Conservation (phyloP, 73 alveolate genomes). For the Paramecium primaurelia region DNA sequence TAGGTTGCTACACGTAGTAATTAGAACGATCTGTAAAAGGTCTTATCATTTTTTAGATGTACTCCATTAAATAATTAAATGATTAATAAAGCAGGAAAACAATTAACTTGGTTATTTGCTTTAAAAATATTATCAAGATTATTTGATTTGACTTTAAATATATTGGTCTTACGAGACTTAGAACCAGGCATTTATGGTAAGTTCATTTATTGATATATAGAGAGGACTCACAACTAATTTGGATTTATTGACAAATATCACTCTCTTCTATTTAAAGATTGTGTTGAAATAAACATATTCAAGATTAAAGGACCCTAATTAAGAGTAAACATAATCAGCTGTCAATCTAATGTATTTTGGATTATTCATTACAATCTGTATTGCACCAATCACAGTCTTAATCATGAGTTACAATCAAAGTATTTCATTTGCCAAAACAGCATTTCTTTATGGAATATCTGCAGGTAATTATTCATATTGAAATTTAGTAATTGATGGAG, state of each 20-base stretch:
- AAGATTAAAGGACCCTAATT: not conserved
- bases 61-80: not conserved
- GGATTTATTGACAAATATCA: not conserved
- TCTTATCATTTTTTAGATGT: not conserved
- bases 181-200: not conserved
- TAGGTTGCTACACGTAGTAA: not conserved
- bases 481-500: constrained; percentile 26
- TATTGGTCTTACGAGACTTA: not conserved
- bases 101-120: constrained; percentile 32
- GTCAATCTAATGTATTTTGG: constrained; percentile 36
- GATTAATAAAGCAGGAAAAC: constrained; percentile 32
- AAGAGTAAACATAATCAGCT: not conserved
- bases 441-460: not conserved
- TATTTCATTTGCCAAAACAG: not conserved
- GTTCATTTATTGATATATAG: not conserved
- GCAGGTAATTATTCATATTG: not conserved
- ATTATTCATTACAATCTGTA: constrained; percentile 8
- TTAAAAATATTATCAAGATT: constrained; percentile 29
- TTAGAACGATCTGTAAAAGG: not conserved
- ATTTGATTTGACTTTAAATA: constrained; percentile 30
- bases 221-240: not conserved
- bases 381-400: not conserved
- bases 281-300: not conserved
- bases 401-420: not conserved
- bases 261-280: not conserved